Conservation (phyloP, 1,284 basidiomycete genomes). For the Rhodofomes roseus region DNA sequence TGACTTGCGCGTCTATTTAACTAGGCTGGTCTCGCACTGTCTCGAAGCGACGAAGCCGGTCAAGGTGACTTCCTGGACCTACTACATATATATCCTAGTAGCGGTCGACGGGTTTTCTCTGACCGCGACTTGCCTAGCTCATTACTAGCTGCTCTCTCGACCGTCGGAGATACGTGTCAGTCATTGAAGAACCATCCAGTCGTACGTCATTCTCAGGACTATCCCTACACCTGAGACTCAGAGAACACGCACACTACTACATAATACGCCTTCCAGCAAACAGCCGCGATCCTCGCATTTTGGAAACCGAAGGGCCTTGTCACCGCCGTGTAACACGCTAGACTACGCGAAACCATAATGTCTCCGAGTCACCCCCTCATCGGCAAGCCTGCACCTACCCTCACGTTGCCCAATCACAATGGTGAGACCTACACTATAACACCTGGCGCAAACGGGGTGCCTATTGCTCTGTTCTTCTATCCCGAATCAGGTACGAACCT, state of each 20-base stretch:
- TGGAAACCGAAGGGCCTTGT: neutral
- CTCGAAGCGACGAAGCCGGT: neutral
- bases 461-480: constrained; percentile 74
- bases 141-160: too few relatives aligned
- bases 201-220: neutral
- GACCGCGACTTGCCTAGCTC: too few relatives aligned
- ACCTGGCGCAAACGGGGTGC: constrained; percentile 42
- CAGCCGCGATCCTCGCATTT: neutral
- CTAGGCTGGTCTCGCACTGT: neutral
- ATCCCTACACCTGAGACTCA: neutral
- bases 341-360: constrained; percentile 14
- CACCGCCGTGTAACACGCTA: neutral
- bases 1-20: neutral
- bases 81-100: too few relatives aligned
- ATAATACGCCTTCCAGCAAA: neutral
- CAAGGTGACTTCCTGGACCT: too few relatives aligned
- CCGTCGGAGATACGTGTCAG: too few relatives aligned
- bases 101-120: too few relatives aligned
- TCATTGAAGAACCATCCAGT: too few relatives aligned
- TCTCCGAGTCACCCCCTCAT: constrained; percentile 37
- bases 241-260: too few relatives aligned
- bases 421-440: constrained; percentile 47
- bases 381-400: constrained; percentile 45
- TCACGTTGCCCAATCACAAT: constrained; percentile 46
- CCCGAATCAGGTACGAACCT: constrained; percentile 50